Conservation (phyloP, 208 protist genomes). For the Leishmania gerbilli region DNA sequence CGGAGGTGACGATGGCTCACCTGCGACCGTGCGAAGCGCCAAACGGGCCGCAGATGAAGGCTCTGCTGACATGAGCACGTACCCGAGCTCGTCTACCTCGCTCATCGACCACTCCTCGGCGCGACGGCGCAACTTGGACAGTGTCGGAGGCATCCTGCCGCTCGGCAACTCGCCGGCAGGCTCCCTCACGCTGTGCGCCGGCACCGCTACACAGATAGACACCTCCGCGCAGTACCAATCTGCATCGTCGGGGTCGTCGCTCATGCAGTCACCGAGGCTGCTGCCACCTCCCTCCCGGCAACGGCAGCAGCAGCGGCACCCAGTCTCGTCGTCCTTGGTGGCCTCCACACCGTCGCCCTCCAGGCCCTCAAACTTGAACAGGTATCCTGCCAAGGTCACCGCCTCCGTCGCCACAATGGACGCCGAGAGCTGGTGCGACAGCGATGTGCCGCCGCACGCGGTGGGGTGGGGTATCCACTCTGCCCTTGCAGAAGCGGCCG, state of each 20-base stretch:
- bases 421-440: constrained; percentile 1
- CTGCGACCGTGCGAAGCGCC: background rate
- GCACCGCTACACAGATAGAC: background rate
- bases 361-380: background rate
- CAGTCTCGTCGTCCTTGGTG: background rate
- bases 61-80: background rate
- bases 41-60: background rate
- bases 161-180: background rate
- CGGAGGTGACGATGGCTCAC: background rate
- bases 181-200: background rate
- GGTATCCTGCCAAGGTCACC: background rate
- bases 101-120: background rate
- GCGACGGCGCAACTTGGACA: background rate
- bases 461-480: background rate
- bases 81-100: background rate
- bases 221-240: background rate
- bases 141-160: background rate
- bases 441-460: background rate
- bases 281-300: background rate
- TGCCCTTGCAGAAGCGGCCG: background rate
- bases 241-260: constrained; percentile 2
- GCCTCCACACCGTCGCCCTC: constrained; percentile 1
- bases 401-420: background rate
- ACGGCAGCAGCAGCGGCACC: background rate
- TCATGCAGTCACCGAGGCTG: background rate